Evolutionary conservation across 2,329 filamentous ascomycete species (phyloP), one percentile per base, ranked within the genome.

Genomic region (Fusarium pseudocircinatum): DNA sequence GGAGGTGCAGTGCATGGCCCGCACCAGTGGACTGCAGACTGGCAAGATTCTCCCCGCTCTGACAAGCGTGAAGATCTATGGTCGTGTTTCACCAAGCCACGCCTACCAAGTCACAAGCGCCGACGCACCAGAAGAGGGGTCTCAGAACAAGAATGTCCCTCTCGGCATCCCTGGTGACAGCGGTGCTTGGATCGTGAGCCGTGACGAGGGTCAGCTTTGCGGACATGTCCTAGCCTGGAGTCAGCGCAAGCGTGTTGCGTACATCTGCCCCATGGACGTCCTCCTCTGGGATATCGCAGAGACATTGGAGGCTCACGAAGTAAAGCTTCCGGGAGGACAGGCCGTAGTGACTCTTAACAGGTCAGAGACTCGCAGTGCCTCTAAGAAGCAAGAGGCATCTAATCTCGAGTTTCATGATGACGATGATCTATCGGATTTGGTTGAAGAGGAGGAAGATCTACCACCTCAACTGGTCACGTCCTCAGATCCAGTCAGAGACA

Each of bases 211-310:
- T 4, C 89, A 91, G 42, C 90, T 98, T 7, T 96, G 94, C 75
- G 96, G 96, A 0, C 96, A 98, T 77, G 94, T 98, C 1, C 87
- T 98, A 18, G 96, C 96, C 0, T 97, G 93, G 91, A 96, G 93
- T 75, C 89, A 91, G 71, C 90, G 91, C 69, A 96, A 93, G 78
- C 90, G 90, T 46, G 91, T 94, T 10, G 95, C 95, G 0, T 98
- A 97, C 81, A 96, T 98, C 69, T 96, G 94, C 69, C 96, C 96
- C 0, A 98, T 98, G 96, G 94, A 98, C 64, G 88, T 98, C 6
- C 84, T 97, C 18, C 86, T 98, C 16, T 89, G 92, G 34, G 96
- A 98, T 78, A 97, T 98, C 63, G 92, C 91, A 34, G 89, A 93
- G 70, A 95, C 92, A 0, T 85, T 98, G 1, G 89, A 91, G 28